A percentile compares a stretch with the other conserved stretches of the same genome.
Evolutionary conservation across 208 protist genomes (phyloP).

Genomic region (Leishmania martiniquensis): DNA sequence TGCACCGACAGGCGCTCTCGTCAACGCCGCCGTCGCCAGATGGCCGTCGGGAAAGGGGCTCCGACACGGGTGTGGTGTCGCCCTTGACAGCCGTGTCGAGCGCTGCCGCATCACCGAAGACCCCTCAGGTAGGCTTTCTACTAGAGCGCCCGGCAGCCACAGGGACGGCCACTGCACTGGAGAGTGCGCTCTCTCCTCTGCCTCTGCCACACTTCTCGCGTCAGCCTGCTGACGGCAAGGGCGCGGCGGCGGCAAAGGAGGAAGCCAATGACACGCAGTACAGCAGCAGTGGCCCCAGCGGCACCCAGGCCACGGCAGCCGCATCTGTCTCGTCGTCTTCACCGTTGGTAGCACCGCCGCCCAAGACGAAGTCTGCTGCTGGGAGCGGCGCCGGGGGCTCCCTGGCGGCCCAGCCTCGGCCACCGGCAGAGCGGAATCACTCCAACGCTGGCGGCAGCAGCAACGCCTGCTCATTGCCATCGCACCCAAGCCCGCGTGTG

Average conservation of each 20-base stretch:
- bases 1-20: conserved; percentile 1
- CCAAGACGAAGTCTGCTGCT: neutral
- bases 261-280: neutral
- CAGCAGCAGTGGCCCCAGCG: neutral
- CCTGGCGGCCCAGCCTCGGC: neutral
- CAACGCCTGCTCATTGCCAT: neutral
- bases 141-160: neutral
- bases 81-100: conserved; percentile 20
- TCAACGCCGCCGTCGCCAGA: neutral
- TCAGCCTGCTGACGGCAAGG: neutral
- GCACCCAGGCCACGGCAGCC: neutral
- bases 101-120: neutral
- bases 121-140: neutral
- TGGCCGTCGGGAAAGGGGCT: neutral
- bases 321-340: neutral
- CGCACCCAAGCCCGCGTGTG: neutral
- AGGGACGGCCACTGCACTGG: neutral
- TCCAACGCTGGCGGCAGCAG: neutral
- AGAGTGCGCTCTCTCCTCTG: neutral
- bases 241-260: neutral
- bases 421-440: neutral
- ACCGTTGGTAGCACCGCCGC: neutral
- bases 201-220: neutral
- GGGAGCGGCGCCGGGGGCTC: neutral
- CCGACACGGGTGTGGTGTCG: conserved; percentile 18